phyloP scores from a whole-genome alignment of 192 early-diverging fungal species.

The Gonapodya prolifera region DNA sequence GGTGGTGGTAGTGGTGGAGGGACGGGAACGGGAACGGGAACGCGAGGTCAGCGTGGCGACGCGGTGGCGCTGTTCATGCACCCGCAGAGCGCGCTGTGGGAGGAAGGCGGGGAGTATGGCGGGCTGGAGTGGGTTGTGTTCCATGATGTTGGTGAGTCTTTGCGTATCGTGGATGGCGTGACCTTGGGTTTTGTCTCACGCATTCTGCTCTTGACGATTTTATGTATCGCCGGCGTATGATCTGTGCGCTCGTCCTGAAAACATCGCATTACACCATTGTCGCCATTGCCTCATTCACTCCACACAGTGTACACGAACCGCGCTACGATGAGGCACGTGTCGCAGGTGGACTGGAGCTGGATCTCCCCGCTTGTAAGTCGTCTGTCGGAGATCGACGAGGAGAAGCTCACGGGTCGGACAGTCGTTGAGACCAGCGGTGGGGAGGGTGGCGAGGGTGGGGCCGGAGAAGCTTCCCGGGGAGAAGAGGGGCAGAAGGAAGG shows the following conservation, averaged over 20 bases:
- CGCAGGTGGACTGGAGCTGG: background rate
- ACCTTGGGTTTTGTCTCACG: conserved; percentile 28
- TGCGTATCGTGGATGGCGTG: conserved; percentile 29
- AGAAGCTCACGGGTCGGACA: background rate
- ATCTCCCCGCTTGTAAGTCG: background rate
- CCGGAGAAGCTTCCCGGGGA: background rate
- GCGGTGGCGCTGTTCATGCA: conserved; percentile 22
- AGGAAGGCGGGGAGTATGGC: background rate
- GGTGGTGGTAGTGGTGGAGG: background rate
- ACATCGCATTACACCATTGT: background rate
- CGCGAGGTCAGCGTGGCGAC: conserved; percentile 18
- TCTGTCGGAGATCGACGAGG: background rate
- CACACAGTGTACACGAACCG: conserved; percentile 8
- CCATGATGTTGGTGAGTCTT: conserved; percentile 22
- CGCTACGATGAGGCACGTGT: conserved; percentile 15
- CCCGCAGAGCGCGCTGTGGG: conserved; percentile 21
- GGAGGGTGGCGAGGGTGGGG: conserved; percentile 7
- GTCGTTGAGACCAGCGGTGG: background rate
- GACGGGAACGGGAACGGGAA: conserved; percentile 11
- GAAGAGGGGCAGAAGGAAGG: background rate
- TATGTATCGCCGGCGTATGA: conserved; percentile 21
- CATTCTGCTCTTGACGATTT: conserved; percentile 30
- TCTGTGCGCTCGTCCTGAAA: background rate
- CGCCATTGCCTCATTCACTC: background rate
- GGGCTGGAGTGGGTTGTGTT: conserved; percentile 34